A percentile compares a stretch with the other conserved stretches of the same genome.
These are phyloP conservation scores for Stellera chamaejasme DNA, from an alignment of 345 rosid species.

Conservation along the genomic window DNA sequence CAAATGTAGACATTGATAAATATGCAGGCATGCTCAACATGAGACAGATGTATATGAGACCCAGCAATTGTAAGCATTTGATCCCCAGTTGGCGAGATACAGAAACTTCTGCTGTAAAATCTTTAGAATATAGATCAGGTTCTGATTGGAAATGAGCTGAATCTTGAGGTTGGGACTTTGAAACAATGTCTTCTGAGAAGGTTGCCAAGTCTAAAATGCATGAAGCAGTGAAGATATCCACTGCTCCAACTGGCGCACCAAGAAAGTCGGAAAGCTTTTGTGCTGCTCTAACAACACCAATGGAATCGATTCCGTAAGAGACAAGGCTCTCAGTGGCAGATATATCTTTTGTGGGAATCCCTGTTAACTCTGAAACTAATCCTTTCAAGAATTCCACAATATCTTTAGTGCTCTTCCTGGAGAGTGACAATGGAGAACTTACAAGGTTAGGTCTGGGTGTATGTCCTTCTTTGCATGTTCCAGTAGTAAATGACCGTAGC, in stretches of 20 bases:
- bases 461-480: slow-evolving; percentile 36
- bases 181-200: slow-evolving; percentile 42
- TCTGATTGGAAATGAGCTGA: slow-evolving; percentile 18
- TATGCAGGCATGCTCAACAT: slow-evolving; percentile 45
- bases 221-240: slow-evolving; percentile 60
- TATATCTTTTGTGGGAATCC: slow-evolving; percentile 28
- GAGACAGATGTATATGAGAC: slow-evolving; percentile 31
- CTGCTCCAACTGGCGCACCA: slow-evolving; percentile 60
- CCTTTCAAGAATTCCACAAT: slow-evolving; percentile 40
- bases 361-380: slow-evolving; percentile 44
- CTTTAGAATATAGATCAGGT: slow-evolving; percentile 22
- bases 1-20: slow-evolving; percentile 39
- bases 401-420: slow-evolving; percentile 29
- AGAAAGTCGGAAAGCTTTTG: slow-evolving; percentile 59
- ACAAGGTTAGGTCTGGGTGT: slow-evolving; percentile 30
- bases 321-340: slow-evolving; percentile 42
- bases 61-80: slow-evolving; percentile 39
- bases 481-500: slow-evolving; percentile 39
- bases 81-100: slow-evolving; percentile 24
- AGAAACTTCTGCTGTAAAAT: slow-evolving; percentile 28
- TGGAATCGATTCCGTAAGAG: slow-evolving; percentile 64
- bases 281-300: slow-evolving; percentile 65
- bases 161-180: slow-evolving; percentile 38
- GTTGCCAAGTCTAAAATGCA: slow-evolving; percentile 58
- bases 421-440: slow-evolving; percentile 18